Base-by-base conservation (phyloP, 805 yeast species). In the Pichia membranifaciens region DNA sequence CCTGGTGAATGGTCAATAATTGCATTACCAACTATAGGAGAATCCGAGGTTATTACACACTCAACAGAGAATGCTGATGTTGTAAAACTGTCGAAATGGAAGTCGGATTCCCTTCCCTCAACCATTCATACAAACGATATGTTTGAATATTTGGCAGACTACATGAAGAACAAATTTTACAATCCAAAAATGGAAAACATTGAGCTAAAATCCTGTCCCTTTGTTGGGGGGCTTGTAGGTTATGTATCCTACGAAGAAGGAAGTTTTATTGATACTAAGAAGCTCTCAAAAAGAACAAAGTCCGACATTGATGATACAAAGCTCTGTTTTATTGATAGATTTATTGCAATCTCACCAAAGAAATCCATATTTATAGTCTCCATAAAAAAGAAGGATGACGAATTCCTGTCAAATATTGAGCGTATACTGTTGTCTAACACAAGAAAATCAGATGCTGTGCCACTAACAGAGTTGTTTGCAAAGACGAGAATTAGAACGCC, bases 1-100 rank as follows among this genome's bases (percentile, higher is more conserved):
- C 96, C 96, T 0, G 97, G 98, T 0, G 74, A 79, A 49, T 88
- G 95, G 91, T 81, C 96, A 0, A 81, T 93, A 5, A 76, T 93
- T 46, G 96, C 96, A 0, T 54, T 88, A 1, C 90, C 90, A 0
- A 67, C 70, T 4, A 44, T 28, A 1, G 63, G 59, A 10, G 57
- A 65, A 31, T 70, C 81, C 2, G 71, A 71, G 17, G 74, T 78
- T 2, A 69, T 83, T 12, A 74, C 84, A 2, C 88, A 84, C 58
- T 84, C 87, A 0, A 72, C 81, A 0, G 81, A 79, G 49, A 56
- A 55, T 8, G 56, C 59, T 0, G 25, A 57, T 2, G 38, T 22
- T 1, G 63, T 73, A 2, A 33, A 34, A 2, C 9, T 65, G 1
- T 62, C 66, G 25, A 59, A 55, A 18, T 71, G 69, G 66, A 58